phyloP scores from a whole-genome alignment of 1,284 basidiomycete species.

The Sanguinoderma infundibulare region DNA sequence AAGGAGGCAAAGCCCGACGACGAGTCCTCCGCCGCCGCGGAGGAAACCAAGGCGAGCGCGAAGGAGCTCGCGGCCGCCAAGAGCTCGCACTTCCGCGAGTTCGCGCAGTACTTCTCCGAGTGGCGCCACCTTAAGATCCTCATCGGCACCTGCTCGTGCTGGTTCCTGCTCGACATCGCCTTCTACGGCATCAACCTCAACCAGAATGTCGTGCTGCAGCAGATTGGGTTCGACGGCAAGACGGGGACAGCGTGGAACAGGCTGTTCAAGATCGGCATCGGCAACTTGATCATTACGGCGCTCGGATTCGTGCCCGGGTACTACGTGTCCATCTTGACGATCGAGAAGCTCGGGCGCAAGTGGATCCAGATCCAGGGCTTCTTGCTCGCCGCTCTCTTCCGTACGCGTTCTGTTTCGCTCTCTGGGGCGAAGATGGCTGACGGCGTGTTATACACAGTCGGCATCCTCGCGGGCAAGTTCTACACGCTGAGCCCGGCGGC shows the following conservation, averaged over 20 bases:
- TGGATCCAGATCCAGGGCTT: constrained; percentile 83
- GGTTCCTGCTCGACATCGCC: constrained; percentile 63
- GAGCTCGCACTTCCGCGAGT: constrained; percentile 50
- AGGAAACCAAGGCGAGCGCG: constrained; percentile 1
- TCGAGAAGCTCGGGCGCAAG: constrained; percentile 76
- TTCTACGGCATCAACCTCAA: constrained; percentile 85
- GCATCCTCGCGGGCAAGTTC: constrained; percentile 70
- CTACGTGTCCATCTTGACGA: constrained; percentile 69
- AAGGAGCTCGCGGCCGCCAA: constrained; percentile 29
- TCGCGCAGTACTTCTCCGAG: constrained; percentile 55
- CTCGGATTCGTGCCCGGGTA: constrained; percentile 81
- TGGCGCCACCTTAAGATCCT: constrained; percentile 61
- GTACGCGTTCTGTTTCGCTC: constrained; percentile 42
- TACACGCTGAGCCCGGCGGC: constrained; percentile 59
- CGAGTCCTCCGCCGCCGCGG: constrained; percentile 26
- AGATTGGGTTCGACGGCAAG: constrained; percentile 67
- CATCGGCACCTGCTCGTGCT: constrained; percentile 55
- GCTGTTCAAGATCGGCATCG: constrained; percentile 66
- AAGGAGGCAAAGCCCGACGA: constrained; percentile 28
- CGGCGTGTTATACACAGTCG: constrained; percentile 47
- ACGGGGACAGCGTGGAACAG: constrained; percentile 62
- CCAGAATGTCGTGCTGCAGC: constrained; percentile 72
- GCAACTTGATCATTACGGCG: constrained; percentile 72
- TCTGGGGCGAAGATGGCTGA: background rate
- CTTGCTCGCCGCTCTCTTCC: constrained; percentile 68